phyloP scores from a whole-genome alignment of 345 rosid species.

The Anacardium occidentale region DNA sequence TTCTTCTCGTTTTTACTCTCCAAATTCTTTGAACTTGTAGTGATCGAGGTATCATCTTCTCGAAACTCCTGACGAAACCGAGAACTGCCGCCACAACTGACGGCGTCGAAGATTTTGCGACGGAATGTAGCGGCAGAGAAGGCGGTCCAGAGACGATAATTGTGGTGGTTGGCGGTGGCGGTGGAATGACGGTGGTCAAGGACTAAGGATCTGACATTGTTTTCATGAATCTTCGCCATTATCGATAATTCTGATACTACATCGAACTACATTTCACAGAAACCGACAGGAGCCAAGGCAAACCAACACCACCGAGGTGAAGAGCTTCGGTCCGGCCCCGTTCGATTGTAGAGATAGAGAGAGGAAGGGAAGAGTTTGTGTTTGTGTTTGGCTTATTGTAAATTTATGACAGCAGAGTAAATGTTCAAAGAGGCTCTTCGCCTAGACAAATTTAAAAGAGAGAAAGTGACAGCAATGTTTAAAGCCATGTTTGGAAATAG shows the following conservation, averaged over 20 bases:
- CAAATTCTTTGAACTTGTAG: no score
- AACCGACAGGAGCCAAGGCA: neutral
- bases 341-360: neutral
- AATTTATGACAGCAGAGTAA: neutral
- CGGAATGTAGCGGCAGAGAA: constrained; percentile 71
- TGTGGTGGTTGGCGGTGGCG: constrained; percentile 30
- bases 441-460: neutral
- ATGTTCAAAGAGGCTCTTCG: neutral
- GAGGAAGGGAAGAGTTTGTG: neutral
- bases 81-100: constrained; percentile 79
- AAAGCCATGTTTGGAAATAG: constrained; percentile 15
- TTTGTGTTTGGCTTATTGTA: neutral
- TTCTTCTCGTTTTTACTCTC: neutral
- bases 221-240: constrained; percentile 77
- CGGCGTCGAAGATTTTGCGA: constrained; percentile 59
- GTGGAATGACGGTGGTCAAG: constrained; percentile 41
- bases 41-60: constrained; percentile 29
- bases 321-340: no score
- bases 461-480: neutral
- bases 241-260: neutral
- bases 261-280: constrained; percentile 6
- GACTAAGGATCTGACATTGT: constrained; percentile 66
- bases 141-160: constrained; percentile 58
- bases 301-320: no score
- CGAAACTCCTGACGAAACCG: constrained; percentile 46